Percentiles rank a stretch among this genome's conserved stretches.
Conservation (phyloP, 1,139 yeast genomes). For the Nadsonia starkeyi-henricii region DNA sequence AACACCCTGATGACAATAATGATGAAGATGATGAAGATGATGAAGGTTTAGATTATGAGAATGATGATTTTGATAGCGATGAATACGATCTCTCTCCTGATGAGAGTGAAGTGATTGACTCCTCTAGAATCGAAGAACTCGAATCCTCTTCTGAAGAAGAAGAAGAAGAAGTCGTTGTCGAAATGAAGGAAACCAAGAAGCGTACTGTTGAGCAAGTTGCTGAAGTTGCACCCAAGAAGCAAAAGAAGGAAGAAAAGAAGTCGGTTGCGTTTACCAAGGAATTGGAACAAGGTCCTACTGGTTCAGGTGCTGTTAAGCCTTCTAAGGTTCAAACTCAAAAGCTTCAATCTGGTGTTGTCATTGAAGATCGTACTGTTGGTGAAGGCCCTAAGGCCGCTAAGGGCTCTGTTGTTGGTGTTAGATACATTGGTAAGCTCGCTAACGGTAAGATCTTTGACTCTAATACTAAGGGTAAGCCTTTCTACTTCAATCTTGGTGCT, state of each 20-base stretch:
- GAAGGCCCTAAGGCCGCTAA: constrained; percentile 78
- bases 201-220: constrained; percentile 27
- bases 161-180: constrained; percentile 31
- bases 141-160: constrained; percentile 30
- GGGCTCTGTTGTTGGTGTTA: constrained; percentile 85
- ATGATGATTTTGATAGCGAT: constrained; percentile 40
- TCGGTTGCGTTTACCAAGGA: constrained; percentile 80
- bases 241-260: constrained; percentile 33
- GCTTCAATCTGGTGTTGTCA: constrained; percentile 80
- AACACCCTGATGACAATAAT: constrained; percentile 77
- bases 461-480: constrained; percentile 95
- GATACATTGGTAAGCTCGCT: constrained; percentile 94
- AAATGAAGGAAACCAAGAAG: constrained; percentile 31
- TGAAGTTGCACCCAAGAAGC: constrained; percentile 23
- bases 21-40: constrained; percentile 41
- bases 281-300: constrained; percentile 80
- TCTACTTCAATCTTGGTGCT: constrained; percentile 76
- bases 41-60: constrained; percentile 27
- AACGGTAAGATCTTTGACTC: constrained; percentile 95
- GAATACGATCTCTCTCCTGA: constrained; percentile 86
- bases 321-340: constrained; percentile 44
- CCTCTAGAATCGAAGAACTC: constrained; percentile 15
- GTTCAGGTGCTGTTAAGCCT: constrained; percentile 23
- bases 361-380: constrained; percentile 88
- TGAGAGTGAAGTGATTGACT: constrained; percentile 60